These are phyloP conservation scores for Citrus australasica DNA, from an alignment of 345 rosid genomes.

Conservation along the genomic window DNA sequence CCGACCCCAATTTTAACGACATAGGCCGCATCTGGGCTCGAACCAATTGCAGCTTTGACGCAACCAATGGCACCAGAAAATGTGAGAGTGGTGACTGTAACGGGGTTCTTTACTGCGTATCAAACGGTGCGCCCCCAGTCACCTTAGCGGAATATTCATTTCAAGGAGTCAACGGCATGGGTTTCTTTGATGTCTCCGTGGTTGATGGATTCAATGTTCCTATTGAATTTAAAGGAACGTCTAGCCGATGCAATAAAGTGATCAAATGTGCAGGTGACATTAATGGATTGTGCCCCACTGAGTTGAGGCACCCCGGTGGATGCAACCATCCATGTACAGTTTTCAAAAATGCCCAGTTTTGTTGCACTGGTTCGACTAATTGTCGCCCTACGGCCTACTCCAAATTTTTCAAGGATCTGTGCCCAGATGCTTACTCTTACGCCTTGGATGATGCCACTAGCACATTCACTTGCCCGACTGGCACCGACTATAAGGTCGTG, in stretches of 20 bases:
- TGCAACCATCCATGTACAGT: constrained; percentile 37
- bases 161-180: background rate
- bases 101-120: background rate
- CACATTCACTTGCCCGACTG: constrained; percentile 33
- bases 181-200: constrained; percentile 11
- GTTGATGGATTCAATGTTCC: constrained; percentile 28
- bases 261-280: constrained; percentile 22
- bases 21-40: constrained; percentile 22
- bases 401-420: constrained; percentile 32
- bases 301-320: constrained; percentile 1
- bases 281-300: constrained; percentile 47
- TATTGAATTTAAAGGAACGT: constrained; percentile 15
- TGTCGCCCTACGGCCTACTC: constrained; percentile 16
- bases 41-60: constrained; percentile 19
- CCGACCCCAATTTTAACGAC: background rate
- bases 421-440: constrained; percentile 39
- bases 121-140: background rate
- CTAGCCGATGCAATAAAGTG: background rate
- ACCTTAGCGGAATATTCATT: constrained; percentile 17
- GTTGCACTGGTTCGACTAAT: constrained; percentile 20
- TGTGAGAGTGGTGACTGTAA: constrained; percentile 23
- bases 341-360: constrained; percentile 36
- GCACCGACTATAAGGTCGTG: constrained; percentile 38
- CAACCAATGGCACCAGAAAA: background rate
- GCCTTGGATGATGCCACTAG: constrained; percentile 39